Conservation (phyloP, 495 filamentous ascomycete species). For the Cercophora sp. region DNA sequence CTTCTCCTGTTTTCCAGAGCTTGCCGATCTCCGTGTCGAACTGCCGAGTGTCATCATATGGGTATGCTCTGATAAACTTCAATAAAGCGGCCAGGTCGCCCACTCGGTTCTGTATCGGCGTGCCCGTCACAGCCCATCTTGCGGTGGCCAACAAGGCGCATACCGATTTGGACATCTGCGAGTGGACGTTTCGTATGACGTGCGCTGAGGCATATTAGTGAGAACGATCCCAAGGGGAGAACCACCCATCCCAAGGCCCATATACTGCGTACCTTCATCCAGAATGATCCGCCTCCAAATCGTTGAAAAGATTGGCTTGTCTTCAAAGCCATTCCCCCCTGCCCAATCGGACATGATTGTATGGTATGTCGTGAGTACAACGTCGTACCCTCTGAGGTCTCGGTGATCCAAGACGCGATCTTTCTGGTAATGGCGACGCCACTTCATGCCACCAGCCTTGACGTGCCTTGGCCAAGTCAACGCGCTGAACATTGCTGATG, state of each 20-base stretch:
- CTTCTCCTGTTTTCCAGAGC: conserved; percentile 28
- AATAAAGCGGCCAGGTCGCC: conserved; percentile 33
- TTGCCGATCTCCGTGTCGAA: conserved; percentile 31
- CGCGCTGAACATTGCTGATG: neutral
- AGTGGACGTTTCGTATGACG: conserved; percentile 33
- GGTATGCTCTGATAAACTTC: conserved; percentile 34
- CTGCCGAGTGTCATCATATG: conserved; percentile 30
- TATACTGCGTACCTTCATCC: conserved; percentile 47
- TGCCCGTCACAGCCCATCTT: conserved; percentile 43
- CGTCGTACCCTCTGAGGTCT: conserved; percentile 12
- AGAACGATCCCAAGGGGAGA: neutral
- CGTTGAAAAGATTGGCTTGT: conserved; percentile 24
- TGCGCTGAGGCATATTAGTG: conserved; percentile 28
- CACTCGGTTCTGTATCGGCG: conserved; percentile 41
- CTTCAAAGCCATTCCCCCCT: neutral
- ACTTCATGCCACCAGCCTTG: conserved; percentile 18
- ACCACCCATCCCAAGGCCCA: too few species aligned
- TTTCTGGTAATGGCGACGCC: conserved; percentile 30
- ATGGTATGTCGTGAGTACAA: conserved; percentile 41
- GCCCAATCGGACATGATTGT: conserved; percentile 34
- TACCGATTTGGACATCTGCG: conserved; percentile 28
- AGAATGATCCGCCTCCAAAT: conserved; percentile 40
- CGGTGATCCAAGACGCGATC: conserved; percentile 13
- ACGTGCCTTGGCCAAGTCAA: conserved; percentile 23
- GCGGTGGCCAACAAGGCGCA: conserved; percentile 27